These are phyloP conservation scores for Quercus lobata DNA, from an alignment of 331 rosid species.

Conservation along the genomic window DNA sequence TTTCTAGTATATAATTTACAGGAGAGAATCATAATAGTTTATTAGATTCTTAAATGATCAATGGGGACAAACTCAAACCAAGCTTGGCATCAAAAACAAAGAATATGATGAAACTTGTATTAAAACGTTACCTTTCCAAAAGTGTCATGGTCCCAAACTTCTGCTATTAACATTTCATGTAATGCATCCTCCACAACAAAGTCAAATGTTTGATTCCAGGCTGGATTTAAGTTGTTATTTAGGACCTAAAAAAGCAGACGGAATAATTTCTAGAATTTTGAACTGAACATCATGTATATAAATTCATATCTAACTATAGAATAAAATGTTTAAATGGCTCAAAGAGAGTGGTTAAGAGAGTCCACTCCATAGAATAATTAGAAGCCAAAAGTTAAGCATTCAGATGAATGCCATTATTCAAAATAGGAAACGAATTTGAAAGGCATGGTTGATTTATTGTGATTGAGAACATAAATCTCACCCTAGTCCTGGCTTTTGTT, in stretches of 20 bases:
- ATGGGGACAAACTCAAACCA: background rate
- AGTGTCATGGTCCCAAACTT: conserved; percentile 94
- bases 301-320: background rate
- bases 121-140: conserved; percentile 73
- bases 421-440: background rate
- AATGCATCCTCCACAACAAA: conserved; percentile 93
- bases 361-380: background rate
- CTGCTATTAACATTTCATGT: conserved; percentile 76
- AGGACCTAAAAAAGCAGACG: conserved; percentile 56
- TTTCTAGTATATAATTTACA: background rate
- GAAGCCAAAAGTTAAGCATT: background rate
- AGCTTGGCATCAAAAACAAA: background rate
- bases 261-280: background rate
- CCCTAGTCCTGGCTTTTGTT: conserved; percentile 75
- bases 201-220: conserved; percentile 96
- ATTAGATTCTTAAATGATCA: background rate
- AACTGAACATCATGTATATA: background rate
- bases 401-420: background rate
- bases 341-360: background rate
- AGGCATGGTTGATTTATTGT: background rate
- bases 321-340: background rate
- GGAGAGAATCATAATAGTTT: background rate
- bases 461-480: conserved; percentile 27
- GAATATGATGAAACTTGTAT: background rate
- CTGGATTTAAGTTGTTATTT: conserved; percentile 73